Evolutionary conservation across 306 rosid genomes (phyloP).

Genomic region (Arachis stenosperma): DNA sequence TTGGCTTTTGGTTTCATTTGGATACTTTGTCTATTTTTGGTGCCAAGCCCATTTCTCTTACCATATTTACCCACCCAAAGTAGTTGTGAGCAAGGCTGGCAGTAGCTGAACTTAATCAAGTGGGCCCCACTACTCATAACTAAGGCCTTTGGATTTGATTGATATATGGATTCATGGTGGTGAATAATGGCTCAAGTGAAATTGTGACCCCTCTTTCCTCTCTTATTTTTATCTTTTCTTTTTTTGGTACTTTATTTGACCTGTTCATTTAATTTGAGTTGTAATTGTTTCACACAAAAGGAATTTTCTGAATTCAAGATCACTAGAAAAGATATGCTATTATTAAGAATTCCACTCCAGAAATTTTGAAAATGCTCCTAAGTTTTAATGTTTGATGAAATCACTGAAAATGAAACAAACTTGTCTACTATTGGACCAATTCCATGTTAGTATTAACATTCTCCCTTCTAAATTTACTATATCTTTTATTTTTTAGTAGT

Average conservation of each 20-base stretch:
- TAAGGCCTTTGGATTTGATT: conserved; percentile 40
- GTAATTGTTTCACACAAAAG: too few species aligned
- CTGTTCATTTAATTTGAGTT: too few species aligned
- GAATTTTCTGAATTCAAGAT: too few species aligned
- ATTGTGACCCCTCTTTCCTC: conserved; percentile 6
- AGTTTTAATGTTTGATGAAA: too few species aligned
- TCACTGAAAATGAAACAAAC: too few species aligned
- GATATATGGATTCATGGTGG: conserved; percentile 29
- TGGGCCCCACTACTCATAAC: conserved; percentile 48
- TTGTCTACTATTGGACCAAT: too few species aligned
- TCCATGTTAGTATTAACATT: too few species aligned
- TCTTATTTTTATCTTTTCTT: background rate
- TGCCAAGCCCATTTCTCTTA: conserved; percentile 27
- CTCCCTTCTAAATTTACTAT: too few species aligned
- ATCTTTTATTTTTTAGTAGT: too few species aligned
- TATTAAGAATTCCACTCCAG: too few species aligned
- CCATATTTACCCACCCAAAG: conserved; percentile 48
- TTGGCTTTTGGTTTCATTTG: conserved; percentile 48
- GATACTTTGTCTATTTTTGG: conserved; percentile 41
- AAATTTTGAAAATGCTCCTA: too few species aligned
- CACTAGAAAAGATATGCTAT: background rate
- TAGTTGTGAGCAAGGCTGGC: conserved; percentile 73
- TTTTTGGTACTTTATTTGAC: conserved; percentile 18
- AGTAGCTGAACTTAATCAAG: conserved; percentile 44
- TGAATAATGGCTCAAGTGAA: conserved; percentile 18